These are phyloP conservation scores for Hylodesmum podocarpum DNA, from an alignment of 306 rosid genomes.

Conservation along the genomic window DNA sequence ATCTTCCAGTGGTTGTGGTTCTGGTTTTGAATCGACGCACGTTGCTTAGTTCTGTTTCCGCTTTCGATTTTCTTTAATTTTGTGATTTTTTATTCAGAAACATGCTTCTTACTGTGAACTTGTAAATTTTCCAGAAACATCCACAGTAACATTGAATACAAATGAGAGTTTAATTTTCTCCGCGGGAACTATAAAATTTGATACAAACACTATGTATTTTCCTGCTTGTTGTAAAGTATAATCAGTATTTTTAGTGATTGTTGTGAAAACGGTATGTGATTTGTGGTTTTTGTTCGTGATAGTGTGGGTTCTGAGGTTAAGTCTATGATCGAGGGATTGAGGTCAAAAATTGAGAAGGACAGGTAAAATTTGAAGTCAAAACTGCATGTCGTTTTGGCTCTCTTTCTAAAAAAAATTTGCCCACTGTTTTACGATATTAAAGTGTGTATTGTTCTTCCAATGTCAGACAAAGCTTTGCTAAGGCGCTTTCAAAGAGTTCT, in stretches of 20 bases:
- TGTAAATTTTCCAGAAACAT: background rate
- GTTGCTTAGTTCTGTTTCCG: background rate
- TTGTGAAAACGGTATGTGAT: slow-evolving; percentile 10
- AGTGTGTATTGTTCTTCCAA: background rate
- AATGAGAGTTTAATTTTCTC: background rate
- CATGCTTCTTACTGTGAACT: background rate
- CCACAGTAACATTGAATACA: background rate
- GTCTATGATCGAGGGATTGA: slow-evolving; percentile 66
- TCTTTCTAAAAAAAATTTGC: background rate
- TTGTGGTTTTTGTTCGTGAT: slow-evolving; percentile 30
- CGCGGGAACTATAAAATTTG: background rate
- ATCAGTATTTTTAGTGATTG: background rate
- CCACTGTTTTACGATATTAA: background rate
- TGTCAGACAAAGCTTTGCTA: slow-evolving; percentile 80
- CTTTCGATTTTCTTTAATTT: background rate
- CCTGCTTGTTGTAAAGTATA: background rate
- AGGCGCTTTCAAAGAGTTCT: slow-evolving; percentile 90
- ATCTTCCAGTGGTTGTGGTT: background rate
- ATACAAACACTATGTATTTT: background rate
- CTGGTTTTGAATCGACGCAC: background rate
- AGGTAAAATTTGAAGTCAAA: slow-evolving; percentile 51
- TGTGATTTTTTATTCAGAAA: background rate
- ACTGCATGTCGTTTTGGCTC: background rate
- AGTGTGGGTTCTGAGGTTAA: slow-evolving; percentile 86
- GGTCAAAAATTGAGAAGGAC: slow-evolving; percentile 86